A percentile compares a stretch with the other conserved stretches of the same genome.
These are phyloP conservation scores for Raffaelea deltoideospora DNA, from an alignment of 2,329 filamentous ascomycete genomes.

Conservation along the genomic window DNA sequence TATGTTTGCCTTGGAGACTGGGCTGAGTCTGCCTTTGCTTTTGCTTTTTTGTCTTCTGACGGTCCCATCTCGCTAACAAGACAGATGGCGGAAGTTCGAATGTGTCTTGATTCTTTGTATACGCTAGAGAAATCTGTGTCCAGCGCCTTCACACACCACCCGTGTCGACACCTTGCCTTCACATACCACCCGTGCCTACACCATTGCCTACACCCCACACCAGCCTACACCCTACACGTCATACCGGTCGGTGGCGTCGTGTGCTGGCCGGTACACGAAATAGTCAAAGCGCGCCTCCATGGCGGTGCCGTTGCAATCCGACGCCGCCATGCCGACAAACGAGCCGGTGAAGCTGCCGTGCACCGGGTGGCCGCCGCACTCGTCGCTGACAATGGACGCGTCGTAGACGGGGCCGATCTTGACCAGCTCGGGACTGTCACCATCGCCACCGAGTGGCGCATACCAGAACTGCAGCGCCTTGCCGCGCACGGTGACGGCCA, in stretches of 20 bases:
- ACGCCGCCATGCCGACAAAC: conserved; percentile 40
- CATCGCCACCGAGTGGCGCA: conserved; percentile 25
- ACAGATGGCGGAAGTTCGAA: conserved; percentile 2
- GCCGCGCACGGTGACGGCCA: conserved; percentile 37
- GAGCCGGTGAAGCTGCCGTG: conserved; percentile 51
- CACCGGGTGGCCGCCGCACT: conserved; percentile 44
- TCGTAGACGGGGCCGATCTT: conserved; percentile 40
- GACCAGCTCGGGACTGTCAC: conserved; percentile 18
- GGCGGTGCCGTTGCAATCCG: conserved; percentile 37
- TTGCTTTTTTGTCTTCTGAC: too few relatives aligned
- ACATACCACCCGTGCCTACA: too few relatives aligned
- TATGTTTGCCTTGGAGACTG: too few relatives aligned
- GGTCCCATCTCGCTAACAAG: too few relatives aligned
- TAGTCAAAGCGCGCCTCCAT: conserved; percentile 33
- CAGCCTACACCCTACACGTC: conserved; percentile 15
- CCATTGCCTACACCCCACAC: too few relatives aligned
- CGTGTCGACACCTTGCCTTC: too few relatives aligned
- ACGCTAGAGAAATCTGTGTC: background rate
- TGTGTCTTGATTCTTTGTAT: background rate
- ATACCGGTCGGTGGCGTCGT: conserved; percentile 32
- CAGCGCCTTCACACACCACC: background rate
- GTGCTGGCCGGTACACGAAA: conserved; percentile 33
- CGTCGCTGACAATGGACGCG: conserved; percentile 44
- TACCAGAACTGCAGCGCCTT: conserved; percentile 40
- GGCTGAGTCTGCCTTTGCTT: too few relatives aligned